phyloP scores from a whole-genome alignment of 2,329 filamentous ascomycete genomes.

The Acrocalymma vagum region DNA sequence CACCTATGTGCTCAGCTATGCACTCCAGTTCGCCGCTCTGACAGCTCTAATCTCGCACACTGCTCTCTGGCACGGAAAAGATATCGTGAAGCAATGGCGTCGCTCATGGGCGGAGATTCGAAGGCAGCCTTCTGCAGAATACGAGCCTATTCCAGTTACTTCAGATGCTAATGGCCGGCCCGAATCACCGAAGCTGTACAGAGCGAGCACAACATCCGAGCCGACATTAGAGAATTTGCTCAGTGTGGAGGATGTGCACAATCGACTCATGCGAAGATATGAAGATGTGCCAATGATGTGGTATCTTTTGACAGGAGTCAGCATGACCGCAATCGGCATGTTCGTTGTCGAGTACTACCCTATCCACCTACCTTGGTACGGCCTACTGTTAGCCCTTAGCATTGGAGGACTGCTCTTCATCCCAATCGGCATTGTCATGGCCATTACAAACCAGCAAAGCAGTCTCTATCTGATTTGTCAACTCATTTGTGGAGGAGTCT shows the following conservation, averaged over 20 bases:
- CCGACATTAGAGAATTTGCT: conserved; percentile 63
- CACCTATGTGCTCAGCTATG: conserved; percentile 87
- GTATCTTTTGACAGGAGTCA: conserved; percentile 79
- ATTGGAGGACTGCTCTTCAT: conserved; percentile 87
- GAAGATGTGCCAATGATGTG: conserved; percentile 82
- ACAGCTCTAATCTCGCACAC: conserved; percentile 84
- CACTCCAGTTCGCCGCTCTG: conserved; percentile 83
- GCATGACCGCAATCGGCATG: conserved; percentile 80
- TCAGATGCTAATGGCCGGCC: conserved; percentile 43
- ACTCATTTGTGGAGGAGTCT: conserved; percentile 81
- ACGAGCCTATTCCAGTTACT: conserved; percentile 41
- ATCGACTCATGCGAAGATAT: conserved; percentile 83
- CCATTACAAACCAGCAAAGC: conserved; percentile 88
- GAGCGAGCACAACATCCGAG: conserved; percentile 42
- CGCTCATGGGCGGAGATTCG: conserved; percentile 71
- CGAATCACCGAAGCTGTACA: conserved; percentile 26
- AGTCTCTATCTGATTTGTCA: conserved; percentile 89
- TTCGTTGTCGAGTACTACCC: conserved; percentile 84
- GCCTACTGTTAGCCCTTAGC: conserved; percentile 77
- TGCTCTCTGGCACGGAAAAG: conserved; percentile 82
- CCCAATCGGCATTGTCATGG: conserved; percentile 92
- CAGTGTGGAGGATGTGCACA: conserved; percentile 81
- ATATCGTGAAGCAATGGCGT: conserved; percentile 81
- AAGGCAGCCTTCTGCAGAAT: conserved; percentile 35
- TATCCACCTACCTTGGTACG: conserved; percentile 86